Conservation (phyloP, 257 asterid genomes). For the Rauvolfia tetraphylla region DNA sequence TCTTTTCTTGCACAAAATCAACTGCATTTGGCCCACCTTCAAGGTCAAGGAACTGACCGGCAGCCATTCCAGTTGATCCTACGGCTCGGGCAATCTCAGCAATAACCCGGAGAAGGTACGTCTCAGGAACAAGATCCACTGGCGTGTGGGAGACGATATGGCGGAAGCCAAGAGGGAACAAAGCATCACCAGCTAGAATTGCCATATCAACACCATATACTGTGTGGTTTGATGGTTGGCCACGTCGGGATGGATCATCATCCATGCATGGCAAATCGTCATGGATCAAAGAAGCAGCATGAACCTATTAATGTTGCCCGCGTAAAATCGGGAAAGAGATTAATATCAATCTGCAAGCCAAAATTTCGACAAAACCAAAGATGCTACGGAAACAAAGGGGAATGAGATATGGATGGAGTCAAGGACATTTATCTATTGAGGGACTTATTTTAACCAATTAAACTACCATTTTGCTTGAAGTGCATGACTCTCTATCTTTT, state of each 20-base stretch:
- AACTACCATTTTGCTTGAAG: neutral
- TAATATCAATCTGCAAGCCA: neutral
- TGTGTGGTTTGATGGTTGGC: slow-evolving; percentile 86
- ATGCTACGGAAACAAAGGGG: neutral
- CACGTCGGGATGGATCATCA: slow-evolving; percentile 89
- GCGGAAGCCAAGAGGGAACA: slow-evolving; percentile 90
- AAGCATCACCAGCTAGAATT: slow-evolving; percentile 88
- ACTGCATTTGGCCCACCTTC: slow-evolving; percentile 76
- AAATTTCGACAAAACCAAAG: neutral
- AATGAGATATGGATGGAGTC: neutral
- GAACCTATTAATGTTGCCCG: slow-evolving; percentile 49
- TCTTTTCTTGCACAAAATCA: slow-evolving; percentile 76
- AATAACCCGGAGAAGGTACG: slow-evolving; percentile 58
- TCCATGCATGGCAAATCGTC: slow-evolving; percentile 99
- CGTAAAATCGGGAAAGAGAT: neutral
- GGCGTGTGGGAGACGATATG: slow-evolving; percentile 91
- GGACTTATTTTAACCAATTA: too few relatives aligned
- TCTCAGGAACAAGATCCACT: slow-evolving; percentile 64
- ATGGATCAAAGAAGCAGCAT: slow-evolving; percentile 89
- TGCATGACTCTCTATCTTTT: neutral
- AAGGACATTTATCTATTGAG: neutral
- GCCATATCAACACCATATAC: slow-evolving; percentile 91
- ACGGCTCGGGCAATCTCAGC: slow-evolving; percentile 94
- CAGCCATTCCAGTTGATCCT: slow-evolving; percentile 98
- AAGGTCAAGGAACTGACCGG: slow-evolving; percentile 84